These are phyloP conservation scores for Persicaria tinctoria DNA, from an alignment of 148 eudicot species.

Conservation along the genomic window DNA sequence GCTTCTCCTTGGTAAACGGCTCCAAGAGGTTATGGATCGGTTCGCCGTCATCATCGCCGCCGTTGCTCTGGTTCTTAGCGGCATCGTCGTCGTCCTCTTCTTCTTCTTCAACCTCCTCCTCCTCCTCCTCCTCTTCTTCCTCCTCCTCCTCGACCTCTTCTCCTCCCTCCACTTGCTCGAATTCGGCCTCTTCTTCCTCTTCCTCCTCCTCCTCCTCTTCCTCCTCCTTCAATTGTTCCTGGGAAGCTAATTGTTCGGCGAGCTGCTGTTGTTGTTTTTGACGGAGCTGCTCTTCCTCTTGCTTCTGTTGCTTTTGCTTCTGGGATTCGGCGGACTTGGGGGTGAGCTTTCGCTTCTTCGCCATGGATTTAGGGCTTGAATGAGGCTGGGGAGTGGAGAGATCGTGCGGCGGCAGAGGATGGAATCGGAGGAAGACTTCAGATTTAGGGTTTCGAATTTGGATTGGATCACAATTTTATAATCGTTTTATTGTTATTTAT, in stretches of 20 bases:
- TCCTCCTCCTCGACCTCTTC: slow-evolving; percentile 25
- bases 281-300: slow-evolving; percentile 1
- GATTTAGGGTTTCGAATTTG: neutral
- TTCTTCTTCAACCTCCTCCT: slow-evolving; percentile 11
- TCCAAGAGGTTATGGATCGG: slow-evolving; percentile 62
- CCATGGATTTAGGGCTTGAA: slow-evolving; percentile 42
- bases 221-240: slow-evolving; percentile 11
- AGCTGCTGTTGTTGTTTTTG: slow-evolving; percentile 11
- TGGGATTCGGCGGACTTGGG: slow-evolving; percentile 24
- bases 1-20: slow-evolving; percentile 76
- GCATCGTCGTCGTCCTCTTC: neutral
- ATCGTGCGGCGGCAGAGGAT: neutral
- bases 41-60: slow-evolving; percentile 43
- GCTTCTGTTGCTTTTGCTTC: slow-evolving; percentile 14
- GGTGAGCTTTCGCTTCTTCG: slow-evolving; percentile 48
- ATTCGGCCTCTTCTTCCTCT: slow-evolving; percentile 23
- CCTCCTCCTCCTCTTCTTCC: slow-evolving; percentile 13
- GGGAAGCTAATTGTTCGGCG: slow-evolving; percentile 19
- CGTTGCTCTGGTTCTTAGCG: neutral
- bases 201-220: slow-evolving; percentile 11
- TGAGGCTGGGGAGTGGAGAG: neutral
- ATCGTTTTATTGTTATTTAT: too few species aligned
- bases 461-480: neutral
- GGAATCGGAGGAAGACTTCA: neutral
- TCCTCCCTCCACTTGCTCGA: slow-evolving; percentile 15